Evolutionary conservation across 202 grass and related monocot genomes (phyloP).

Genomic region (Carex sylvatica): DNA sequence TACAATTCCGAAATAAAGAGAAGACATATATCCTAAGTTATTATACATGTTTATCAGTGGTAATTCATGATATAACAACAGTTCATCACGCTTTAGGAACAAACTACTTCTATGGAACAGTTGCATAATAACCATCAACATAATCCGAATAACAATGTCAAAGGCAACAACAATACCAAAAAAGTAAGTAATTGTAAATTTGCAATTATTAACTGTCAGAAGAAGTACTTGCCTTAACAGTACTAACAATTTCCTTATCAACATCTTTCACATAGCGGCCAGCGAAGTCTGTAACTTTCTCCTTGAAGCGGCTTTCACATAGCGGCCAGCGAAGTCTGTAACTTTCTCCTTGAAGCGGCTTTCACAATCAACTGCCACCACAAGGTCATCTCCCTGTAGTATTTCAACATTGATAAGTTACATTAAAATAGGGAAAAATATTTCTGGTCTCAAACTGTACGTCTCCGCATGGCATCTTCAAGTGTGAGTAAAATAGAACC

Average conservation of each 20-base stretch:
- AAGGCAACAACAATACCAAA: conserved; percentile 1
- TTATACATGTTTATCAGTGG: not conserved
- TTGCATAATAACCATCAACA: conserved; percentile 10
- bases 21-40: not conserved
- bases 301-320: conserved; percentile 85
- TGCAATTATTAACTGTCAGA: conserved; percentile 12
- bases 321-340: conserved; percentile 59
- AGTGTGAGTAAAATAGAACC: not conserved
- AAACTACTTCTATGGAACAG: not conserved
- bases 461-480: not conserved
- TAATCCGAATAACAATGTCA: not conserved
- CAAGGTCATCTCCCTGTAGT: conserved; percentile 62
- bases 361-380: conserved; percentile 90
- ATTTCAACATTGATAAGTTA: conserved; percentile 1
- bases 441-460: conserved; percentile 12
- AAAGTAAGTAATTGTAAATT: conserved; percentile 14
- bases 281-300: conserved; percentile 73
- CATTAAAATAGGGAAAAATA: not conserved
- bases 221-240: conserved; percentile 74
- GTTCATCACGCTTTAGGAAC: conserved; percentile 1
- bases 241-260: conserved; percentile 87
- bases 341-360: conserved; percentile 82
- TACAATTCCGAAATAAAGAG: not conserved
- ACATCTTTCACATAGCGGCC: conserved; percentile 81
- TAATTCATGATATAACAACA: not conserved